phyloP scores from a whole-genome alignment of 2,329 filamentous ascomycete genomes.

The Lachnellula arida region DNA sequence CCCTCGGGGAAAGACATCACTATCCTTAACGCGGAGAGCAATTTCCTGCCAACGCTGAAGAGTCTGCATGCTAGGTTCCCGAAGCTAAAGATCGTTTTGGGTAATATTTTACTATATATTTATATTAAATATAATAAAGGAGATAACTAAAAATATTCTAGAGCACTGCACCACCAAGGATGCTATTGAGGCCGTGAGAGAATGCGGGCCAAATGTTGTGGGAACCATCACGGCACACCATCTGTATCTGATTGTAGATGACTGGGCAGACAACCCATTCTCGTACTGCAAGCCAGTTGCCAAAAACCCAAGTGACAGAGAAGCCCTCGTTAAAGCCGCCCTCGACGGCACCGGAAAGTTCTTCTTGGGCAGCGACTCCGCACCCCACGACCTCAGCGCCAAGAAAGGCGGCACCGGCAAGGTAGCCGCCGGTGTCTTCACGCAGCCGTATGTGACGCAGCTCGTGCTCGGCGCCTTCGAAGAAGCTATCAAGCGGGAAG shows the following conservation, averaged over 20 bases:
- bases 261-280: constrained; percentile 64
- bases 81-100: constrained; percentile 60
- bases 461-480: constrained; percentile 61
- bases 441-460: constrained; percentile 65
- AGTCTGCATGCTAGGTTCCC: constrained; percentile 73
- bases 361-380: constrained; percentile 61
- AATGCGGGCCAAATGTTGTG: constrained; percentile 72
- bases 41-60: constrained; percentile 75
- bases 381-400: constrained; percentile 55
- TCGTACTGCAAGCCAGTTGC: constrained; percentile 50
- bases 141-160: too few relatives aligned
- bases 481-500: constrained; percentile 52
- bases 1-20: constrained; percentile 44
- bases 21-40: constrained; percentile 64
- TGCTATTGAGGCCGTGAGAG: constrained; percentile 70
- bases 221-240: constrained; percentile 36
- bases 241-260: constrained; percentile 62
- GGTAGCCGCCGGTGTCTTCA: constrained; percentile 71
- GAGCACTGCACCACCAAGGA: constrained; percentile 88
- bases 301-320: constrained; percentile 43
- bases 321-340: constrained; percentile 49
- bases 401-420: constrained; percentile 53
- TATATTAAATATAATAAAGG: too few relatives aligned
- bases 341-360: constrained; percentile 58
- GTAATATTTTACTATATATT: too few relatives aligned